These are phyloP conservation scores for Fusarium foetens DNA, from an alignment of 2,329 filamentous ascomycete genomes.

Conservation along the genomic window DNA sequence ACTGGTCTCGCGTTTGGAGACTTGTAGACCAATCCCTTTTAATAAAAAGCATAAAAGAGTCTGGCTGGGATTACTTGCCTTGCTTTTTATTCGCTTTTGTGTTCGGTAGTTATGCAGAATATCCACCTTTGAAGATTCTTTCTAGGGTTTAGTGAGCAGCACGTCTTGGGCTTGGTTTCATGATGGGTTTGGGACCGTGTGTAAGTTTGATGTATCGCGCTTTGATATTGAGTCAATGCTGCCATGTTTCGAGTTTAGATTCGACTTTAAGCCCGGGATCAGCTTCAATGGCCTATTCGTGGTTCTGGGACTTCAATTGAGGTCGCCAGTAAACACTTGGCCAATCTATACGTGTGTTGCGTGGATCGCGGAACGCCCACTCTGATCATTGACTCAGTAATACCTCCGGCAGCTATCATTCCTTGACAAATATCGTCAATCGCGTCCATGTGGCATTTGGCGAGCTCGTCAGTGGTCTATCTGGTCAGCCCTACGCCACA, in stretches of 20 bases:
- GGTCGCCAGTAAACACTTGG: background rate
- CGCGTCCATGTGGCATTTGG: background rate
- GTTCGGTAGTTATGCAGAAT: background rate
- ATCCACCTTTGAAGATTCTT: background rate
- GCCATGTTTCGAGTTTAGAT: background rate
- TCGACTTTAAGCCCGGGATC: fast-evolving
- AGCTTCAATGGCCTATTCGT: background rate
- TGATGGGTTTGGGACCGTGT: background rate
- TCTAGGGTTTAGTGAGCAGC: background rate
- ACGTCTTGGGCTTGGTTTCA: background rate
- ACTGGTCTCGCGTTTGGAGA: conserved; percentile 23
- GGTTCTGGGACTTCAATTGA: background rate
- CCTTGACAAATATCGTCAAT: background rate
- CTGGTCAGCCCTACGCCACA: background rate
- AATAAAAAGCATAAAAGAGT: conserved; percentile 1
- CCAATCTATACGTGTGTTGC: background rate
- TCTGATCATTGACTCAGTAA: background rate
- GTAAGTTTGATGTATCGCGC: background rate
- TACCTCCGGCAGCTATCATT: background rate
- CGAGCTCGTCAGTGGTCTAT: background rate
- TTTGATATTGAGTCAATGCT: background rate
- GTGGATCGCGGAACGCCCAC: background rate
- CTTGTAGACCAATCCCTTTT: conserved; percentile 30
- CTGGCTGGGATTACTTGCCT: background rate
- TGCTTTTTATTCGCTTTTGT: conserved; percentile 14